Evolutionary conservation across 2,329 filamentous ascomycete genomes (phyloP), one percentile per base, ranked within the genome.

Genomic region (Elsinoe ampelina): DNA sequence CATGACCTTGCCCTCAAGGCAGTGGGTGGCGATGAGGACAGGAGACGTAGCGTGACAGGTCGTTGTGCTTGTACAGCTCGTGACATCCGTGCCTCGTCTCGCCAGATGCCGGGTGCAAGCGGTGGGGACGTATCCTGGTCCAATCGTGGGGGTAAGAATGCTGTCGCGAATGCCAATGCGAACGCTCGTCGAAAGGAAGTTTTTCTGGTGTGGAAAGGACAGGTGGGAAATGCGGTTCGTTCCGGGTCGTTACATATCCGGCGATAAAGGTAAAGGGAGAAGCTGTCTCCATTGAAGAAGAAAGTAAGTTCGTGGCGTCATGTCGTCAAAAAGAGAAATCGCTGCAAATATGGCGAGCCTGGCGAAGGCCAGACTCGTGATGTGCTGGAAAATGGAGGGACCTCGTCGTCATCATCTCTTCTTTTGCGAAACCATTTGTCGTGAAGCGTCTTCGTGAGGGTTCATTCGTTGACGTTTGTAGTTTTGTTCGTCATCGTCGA

Each of bases 401-500:
- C 15, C 11, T 36, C 32, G 13, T 54, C 13, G 3, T 55, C 41
- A 48, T 56, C 54, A 56, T 56, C 54, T 15, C 54, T 56, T 56
- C 41, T 56, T 42, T 48, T 56, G 54, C 34, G 54, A 56, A 48
- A 56, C 42, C 54, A 56, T 56, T 34, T 41, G 32, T 56, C 54
- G 54, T 56, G 54, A 56, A 3, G 54, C 39, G 36, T 56, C 54
- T 19, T 56, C 54, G 32, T 47, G 54, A 42, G 47, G 22, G 11
- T 39, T 55, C 41, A 34, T 56, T 22, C 54, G 54, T 56, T 56
- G 54, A 36, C 54, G 54, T 30, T 56, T 56, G 54, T 47, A 39
- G 13, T 19, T 56, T 30, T 45, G 39, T n/a, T 55, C 54, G 41
- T 56, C 54, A 26, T 86, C 82, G 54, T 84, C 83, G 60, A 72